Evolutionary conservation across 352 stramenopile species (phyloP), one percentile per base, ranked within the genome.

Genomic region (Pythium apleroticum): DNA sequence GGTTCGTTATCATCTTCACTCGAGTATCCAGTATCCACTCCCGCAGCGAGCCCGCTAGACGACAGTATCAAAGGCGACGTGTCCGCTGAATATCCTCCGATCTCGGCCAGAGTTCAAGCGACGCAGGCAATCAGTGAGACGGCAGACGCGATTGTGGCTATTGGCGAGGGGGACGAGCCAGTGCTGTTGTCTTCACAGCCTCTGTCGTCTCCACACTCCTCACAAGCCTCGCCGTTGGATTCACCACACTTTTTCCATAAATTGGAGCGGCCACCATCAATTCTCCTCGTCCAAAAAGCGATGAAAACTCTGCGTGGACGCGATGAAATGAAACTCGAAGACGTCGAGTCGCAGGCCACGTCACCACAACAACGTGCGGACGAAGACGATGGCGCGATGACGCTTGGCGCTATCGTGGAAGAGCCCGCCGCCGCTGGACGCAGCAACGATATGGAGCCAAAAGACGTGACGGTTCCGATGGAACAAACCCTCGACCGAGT

Each of bases 181-280:
- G 30, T 33, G 30, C 30, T 33, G 30, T 9, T 10, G 10, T 33
- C 30, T 33, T 9, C 30, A 33, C 30, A 33, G 30, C n/a, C n/a
- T 8, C 15, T 48, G 8, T 4, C 15, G 19, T 50, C 43, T 50
- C 43, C 43, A 28, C n/a, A 50, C 5, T 45, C 24, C 28, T 31
- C 25, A 4, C 20, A 65, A 28, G 17, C 43, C 8, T 37, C 52
- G 50, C 27, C 28, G 50, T 39, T n/a, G 24, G 45, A 59, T 41
- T 67, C 58, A 43, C 58, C 52, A 35, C 19, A 19, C 1, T 73
- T 73, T 55, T 33, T 73, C 1, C 41, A 67, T 17, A 74, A 65
- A 39, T 35, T 80, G 8, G 66, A 77, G 28, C 60, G 69, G 0
- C 67, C 73, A 7, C 59, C 67, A 2, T 76, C 70, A 2, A 39